A percentile compares a stretch with the other conserved stretches of the same genome.
Conservation (phyloP, 805 yeast genomes). For the Vanderwaltozyma verrucispora region DNA sequence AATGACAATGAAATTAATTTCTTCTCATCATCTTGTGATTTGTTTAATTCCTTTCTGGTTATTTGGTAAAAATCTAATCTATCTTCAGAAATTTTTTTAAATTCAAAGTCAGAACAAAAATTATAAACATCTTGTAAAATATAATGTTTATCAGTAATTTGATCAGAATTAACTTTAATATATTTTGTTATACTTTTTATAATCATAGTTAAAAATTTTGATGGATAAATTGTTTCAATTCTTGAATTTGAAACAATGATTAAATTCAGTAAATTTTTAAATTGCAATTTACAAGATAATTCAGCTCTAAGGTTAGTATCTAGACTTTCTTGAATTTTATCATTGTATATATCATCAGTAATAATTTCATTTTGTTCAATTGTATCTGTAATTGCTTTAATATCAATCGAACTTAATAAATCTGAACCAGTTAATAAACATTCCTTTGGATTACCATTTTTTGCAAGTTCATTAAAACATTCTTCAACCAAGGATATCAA, state of each 20-base stretch:
- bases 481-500: neutral
- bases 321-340: slow-evolving; percentile 3
- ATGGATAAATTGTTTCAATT: slow-evolving; percentile 63
- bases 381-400: neutral
- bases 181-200: slow-evolving; percentile 47
- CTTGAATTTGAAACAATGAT: slow-evolving; percentile 31
- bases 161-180: slow-evolving; percentile 33
- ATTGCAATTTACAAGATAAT: slow-evolving; percentile 1
- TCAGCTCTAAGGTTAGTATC: slow-evolving; percentile 7
- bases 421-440: slow-evolving; percentile 64
- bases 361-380: neutral
- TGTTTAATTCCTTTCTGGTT: slow-evolving; percentile 29
- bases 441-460: slow-evolving; percentile 73
- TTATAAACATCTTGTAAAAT: slow-evolving; percentile 51
- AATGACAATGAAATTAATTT: slow-evolving; percentile 54
- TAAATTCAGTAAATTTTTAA: slow-evolving; percentile 35
- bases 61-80: slow-evolving; percentile 11
- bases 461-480: neutral
- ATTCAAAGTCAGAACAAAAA: slow-evolving; percentile 47
- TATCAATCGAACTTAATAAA: slow-evolving; percentile 30
- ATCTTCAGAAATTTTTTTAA: slow-evolving; percentile 33
- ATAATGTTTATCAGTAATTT: slow-evolving; percentile 28
- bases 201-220: slow-evolving; percentile 65
- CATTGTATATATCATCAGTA: neutral
- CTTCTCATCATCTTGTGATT: slow-evolving; percentile 43